Percentiles rank a stretch among this genome's conserved stretches.
phyloP scores from a whole-genome alignment of 768 basidiomycete species.

The Postia placenta region DNA sequence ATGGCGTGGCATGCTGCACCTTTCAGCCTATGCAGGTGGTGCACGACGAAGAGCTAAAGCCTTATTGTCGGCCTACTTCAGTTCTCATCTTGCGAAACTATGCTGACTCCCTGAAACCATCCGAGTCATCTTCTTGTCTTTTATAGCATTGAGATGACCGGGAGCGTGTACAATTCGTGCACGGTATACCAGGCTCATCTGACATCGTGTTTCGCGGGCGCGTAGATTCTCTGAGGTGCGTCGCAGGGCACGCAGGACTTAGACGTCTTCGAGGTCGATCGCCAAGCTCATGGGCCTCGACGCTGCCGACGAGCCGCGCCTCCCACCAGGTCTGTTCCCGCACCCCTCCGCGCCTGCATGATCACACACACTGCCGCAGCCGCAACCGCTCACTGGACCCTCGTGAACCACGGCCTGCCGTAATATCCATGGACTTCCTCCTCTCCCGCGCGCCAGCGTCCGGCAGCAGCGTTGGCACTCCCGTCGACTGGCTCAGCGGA shows the following conservation, averaged over 20 bases:
- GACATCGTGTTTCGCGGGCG: no score
- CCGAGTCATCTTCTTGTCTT: no score
- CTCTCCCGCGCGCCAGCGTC: conserved; percentile 50
- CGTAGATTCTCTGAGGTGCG: no score
- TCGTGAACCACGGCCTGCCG: conserved; percentile 83
- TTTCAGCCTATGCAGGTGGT: no score
- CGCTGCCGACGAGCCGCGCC: conserved; percentile 65
- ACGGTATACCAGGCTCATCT: no score
- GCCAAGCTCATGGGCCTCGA: conserved; percentile 92
- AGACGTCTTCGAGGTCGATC: conserved; percentile 88
- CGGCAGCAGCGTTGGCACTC: conserved; percentile 56
- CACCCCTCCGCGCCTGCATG: background rate
- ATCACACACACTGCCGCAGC: background rate
- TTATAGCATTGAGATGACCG: no score
- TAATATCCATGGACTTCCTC: conserved; percentile 99
- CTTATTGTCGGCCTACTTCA: no score
- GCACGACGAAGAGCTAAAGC: no score
- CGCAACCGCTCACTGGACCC: conserved; percentile 73
- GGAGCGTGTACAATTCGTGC: no score
- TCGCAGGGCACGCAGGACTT: conserved; percentile 92
- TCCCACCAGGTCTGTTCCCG: conserved; percentile 59
- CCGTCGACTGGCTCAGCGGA: conserved; percentile 77
- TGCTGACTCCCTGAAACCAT: no score
- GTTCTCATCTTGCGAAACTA: no score
- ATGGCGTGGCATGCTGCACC: no score